phyloP scores from a whole-genome alignment of 2,329 filamentous ascomycete genomes.

The Colletotrichum simmondsii region DNA sequence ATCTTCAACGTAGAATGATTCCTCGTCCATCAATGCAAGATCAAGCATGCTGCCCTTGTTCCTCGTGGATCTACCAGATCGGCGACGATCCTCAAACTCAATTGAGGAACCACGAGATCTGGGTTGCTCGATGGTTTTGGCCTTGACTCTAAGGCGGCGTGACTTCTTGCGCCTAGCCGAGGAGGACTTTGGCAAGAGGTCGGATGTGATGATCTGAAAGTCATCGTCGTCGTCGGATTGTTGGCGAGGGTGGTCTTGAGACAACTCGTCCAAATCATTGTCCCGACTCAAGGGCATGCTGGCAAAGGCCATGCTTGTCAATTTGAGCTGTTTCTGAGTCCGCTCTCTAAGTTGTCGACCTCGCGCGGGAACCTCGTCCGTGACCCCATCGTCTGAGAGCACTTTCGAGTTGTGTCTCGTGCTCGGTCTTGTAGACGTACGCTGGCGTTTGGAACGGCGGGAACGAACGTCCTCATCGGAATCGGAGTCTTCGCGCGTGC shows the following conservation, averaged over 20 bases:
- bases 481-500: not conserved
- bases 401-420: not conserved
- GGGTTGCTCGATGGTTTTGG: constrained; percentile 27
- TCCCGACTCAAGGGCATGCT: constrained; percentile 29
- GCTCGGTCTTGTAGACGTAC: constrained; percentile 1
- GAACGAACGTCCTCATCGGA: constrained; percentile 14
- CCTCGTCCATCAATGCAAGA: constrained; percentile 66
- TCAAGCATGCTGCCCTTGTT: constrained; percentile 61
- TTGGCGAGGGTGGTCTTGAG: constrained; percentile 39
- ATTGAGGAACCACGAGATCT: constrained; percentile 55
- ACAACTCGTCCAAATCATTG: constrained; percentile 44
- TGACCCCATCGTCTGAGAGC: constrained; percentile 8
- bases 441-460: constrained; percentile 23
- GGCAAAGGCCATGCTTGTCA: constrained; percentile 40
- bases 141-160: constrained; percentile 35
- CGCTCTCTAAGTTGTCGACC: constrained; percentile 35
- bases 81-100: constrained; percentile 62
- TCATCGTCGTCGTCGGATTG: constrained; percentile 47
- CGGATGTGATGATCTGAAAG: constrained; percentile 50
- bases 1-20: constrained; percentile 62
- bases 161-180: constrained; percentile 31
- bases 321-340: constrained; percentile 38
- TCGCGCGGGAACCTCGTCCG: not conserved
- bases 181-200: constrained; percentile 39
- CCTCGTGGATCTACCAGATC: constrained; percentile 59